These are phyloP conservation scores for Leishmania aethiopica DNA, from an alignment of 208 protist genomes.

Conservation along the genomic window DNA sequence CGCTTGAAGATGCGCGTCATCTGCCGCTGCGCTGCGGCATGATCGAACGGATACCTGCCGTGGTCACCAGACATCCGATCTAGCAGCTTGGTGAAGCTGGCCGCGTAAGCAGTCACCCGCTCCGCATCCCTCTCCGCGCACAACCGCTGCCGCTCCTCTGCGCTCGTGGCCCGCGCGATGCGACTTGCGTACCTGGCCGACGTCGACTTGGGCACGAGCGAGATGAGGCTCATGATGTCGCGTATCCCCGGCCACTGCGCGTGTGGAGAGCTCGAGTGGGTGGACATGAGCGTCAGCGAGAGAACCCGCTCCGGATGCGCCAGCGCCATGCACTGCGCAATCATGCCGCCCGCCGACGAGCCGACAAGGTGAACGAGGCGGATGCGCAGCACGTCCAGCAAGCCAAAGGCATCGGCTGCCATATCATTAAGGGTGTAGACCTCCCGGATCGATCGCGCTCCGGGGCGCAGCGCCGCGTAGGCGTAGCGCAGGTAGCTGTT, in stretches of 20 bases:
- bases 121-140: constrained; percentile 36
- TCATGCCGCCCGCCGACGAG: constrained; percentile 73
- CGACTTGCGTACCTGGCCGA: constrained; percentile 34
- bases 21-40: constrained; percentile 21
- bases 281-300: constrained; percentile 56
- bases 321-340: constrained; percentile 68
- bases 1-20: constrained; percentile 47
- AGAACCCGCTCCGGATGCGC: constrained; percentile 45
- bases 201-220: constrained; percentile 36
- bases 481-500: constrained; percentile 23
- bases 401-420: constrained; percentile 60
- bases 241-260: constrained; percentile 48
- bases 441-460: constrained; percentile 36
- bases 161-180: constrained; percentile 26
- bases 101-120: constrained; percentile 35
- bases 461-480: constrained; percentile 37
- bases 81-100: constrained; percentile 41
- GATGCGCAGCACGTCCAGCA: constrained; percentile 53
- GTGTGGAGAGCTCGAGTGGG: constrained; percentile 34
- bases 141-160: constrained; percentile 33
- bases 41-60: constrained; percentile 47
- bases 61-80: constrained; percentile 39
- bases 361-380: constrained; percentile 59
- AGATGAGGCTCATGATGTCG: constrained; percentile 42
- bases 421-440: constrained; percentile 67